Conservation (phyloP, 2,329 filamentous ascomycete genomes). For the Diaporthe citriasiana region DNA sequence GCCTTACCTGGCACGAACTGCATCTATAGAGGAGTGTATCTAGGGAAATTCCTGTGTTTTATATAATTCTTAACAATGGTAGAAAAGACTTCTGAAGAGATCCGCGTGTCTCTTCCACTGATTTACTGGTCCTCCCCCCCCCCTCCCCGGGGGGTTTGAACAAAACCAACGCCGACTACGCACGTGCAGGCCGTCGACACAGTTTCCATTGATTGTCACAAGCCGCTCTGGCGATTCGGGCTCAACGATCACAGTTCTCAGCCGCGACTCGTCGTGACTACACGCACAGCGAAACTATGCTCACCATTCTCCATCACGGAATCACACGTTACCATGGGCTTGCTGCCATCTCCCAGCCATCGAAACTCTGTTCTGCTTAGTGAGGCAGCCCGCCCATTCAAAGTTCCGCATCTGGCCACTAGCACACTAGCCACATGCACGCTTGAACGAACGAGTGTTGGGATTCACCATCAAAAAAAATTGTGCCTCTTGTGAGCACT, state of each 20-base stretch:
- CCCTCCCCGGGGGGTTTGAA: no score
- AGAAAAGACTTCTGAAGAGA: constrained; percentile 34
- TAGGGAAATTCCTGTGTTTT: constrained; percentile 38
- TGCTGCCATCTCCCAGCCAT: neutral
- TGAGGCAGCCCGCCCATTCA: constrained; percentile 7
- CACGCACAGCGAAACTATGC: neutral
- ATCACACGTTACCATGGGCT: constrained; percentile 28
- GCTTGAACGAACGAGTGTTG: neutral
- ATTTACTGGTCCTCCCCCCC: no score
- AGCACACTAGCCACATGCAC: neutral
- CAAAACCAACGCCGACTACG: no score
- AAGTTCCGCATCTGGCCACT: neutral
- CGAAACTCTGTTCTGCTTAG: constrained; percentile 25
- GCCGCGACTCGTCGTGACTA: neutral
- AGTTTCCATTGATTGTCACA: neutral
- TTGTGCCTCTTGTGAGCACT: neutral
- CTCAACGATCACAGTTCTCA: neutral
- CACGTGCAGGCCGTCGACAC: neutral
- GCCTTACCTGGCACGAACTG: constrained; percentile 30
- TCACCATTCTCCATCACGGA: neutral
- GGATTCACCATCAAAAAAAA: neutral
- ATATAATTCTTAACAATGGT: constrained; percentile 42
- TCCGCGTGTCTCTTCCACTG: neutral
- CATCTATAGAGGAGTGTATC: constrained; percentile 40
- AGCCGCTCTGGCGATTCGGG: neutral